Evolutionary conservation across 768 basidiomycete genomes (phyloP).

Genomic region (Pholiota molesta): DNA sequence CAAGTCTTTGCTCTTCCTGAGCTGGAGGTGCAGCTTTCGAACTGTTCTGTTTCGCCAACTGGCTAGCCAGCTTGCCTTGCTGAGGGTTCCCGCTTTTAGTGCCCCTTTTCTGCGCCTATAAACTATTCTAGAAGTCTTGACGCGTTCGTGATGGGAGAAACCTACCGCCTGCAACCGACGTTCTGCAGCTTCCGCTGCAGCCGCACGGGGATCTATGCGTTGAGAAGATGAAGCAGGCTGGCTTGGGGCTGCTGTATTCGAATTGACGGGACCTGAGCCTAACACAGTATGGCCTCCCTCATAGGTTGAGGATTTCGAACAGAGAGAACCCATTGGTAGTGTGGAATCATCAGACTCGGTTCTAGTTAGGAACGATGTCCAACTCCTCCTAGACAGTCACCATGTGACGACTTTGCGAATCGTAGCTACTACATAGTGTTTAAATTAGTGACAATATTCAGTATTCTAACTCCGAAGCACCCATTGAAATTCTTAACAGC

Average conservation of each 20-base stretch:
- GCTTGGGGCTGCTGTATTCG: conserved; percentile 29
- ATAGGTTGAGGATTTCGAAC: conserved; percentile 51
- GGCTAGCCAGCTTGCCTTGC: conserved; percentile 47
- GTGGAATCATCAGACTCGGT: conserved; percentile 19
- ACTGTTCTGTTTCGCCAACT: conserved; percentile 41
- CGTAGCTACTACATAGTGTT: neutral
- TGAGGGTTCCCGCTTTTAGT: conserved; percentile 49
- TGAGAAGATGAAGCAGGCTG: conserved; percentile 19
- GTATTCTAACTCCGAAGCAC: too few relatives aligned
- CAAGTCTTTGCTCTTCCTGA: conserved; percentile 41
- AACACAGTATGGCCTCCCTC: conserved; percentile 54
- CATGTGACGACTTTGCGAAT: conserved; percentile 14
- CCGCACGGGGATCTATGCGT: conserved; percentile 47
- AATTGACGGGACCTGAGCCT: conserved; percentile 34
- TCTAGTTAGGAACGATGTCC: conserved; percentile 6
- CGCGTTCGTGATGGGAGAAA: conserved; percentile 22
- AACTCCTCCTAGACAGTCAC: conserved; percentile 4
- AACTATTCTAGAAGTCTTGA: conserved; percentile 22
- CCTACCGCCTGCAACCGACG: conserved; percentile 59
- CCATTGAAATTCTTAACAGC: neutral
- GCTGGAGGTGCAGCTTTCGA: conserved; percentile 34
- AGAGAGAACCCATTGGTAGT: conserved; percentile 56
- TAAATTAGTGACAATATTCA: neutral
- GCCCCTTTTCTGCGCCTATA: conserved; percentile 47
- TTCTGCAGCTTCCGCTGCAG: conserved; percentile 67